Conservation (phyloP, 78 protist species). For the Dictyostelium firmibasis region DNA sequence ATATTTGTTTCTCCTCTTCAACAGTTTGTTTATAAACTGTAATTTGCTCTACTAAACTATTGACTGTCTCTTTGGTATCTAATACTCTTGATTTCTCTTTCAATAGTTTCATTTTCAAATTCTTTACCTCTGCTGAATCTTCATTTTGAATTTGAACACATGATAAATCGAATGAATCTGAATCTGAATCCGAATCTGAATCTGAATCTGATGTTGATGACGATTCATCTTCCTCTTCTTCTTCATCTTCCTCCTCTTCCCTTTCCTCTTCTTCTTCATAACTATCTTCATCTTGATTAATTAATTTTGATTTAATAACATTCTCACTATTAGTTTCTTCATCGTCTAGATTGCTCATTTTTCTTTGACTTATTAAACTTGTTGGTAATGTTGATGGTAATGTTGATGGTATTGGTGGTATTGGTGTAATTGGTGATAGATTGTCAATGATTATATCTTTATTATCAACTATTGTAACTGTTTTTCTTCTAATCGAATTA, state of each 20-base stretch:
- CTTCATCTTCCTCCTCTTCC: neutral
- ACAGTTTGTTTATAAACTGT: constrained; percentile 55
- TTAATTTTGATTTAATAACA: neutral
- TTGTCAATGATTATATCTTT: neutral
- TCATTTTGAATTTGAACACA: constrained; percentile 39
- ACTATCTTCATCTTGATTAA: neutral
- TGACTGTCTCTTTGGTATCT: constrained; percentile 55
- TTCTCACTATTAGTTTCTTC: neutral
- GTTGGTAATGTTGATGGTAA: constrained; percentile 19
- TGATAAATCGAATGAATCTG: constrained; percentile 24
- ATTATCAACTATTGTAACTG: constrained; percentile 2
- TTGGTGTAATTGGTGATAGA: neutral
- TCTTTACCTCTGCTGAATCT: constrained; percentile 51
- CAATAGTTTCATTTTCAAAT: constrained; percentile 36
- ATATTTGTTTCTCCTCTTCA: constrained; percentile 42
- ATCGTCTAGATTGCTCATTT: neutral
- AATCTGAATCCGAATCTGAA: neutral
- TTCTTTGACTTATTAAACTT: constrained; percentile 14
- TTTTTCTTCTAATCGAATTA: constrained; percentile 5
- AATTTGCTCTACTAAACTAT: constrained; percentile 50
- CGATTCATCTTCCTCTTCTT: constrained; percentile 15
- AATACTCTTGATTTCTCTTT: constrained; percentile 57
- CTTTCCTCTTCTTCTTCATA: neutral
- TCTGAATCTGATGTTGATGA: neutral
- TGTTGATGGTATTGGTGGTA: constrained; percentile 18